Base-by-base conservation (phyloP, 1,284 basidiomycete genomes). In the Ustilago sp. region DNA sequence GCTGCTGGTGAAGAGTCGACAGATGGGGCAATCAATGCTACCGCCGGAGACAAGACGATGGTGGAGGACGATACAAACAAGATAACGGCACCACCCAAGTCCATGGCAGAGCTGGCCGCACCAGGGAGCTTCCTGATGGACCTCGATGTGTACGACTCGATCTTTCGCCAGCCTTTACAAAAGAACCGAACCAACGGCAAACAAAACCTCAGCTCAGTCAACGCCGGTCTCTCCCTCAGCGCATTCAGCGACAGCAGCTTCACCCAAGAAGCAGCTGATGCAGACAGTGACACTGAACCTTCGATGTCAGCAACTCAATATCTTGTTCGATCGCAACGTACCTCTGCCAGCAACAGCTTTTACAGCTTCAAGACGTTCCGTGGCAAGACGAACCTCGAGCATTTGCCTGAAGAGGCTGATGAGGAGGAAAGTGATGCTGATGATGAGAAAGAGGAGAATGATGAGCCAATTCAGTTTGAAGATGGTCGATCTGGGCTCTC, bases 51-150 rank as follows among this genome's bases (percentile, higher is more conserved):
- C 15, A 59, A 31, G 13, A 39, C 53, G 17, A 56, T 56, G 61
- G 36, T 56, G 15, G 61, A 63, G 4, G 45, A 56, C 17, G 28
- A 31, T 13, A 28, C 35, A 15, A 50, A 39, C 36, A 19, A 19
- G 12, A 13, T 13, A 4, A 12, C 56, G 2, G 39, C 41, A 19
- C 52, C 48, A 15, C 51, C 61, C 6, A 38, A 17, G 41, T 54
- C 43, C 5, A 57, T 53, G 50, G 63, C 59, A 1, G 55, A 52
- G n/a, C 58, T 68, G 23, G 36, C 70, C 15, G 64, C 64, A 23
- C 70, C 70, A 4, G 65, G 62, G 43, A 77, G 74, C 58, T 77
- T 77, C 67, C 69, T 77, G 6, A 73, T 67, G 64, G 75, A 77
- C n/a, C 62, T 77, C 32, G 75, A 77, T 28, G 75, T 74, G 7